phyloP scores from a whole-genome alignment of 2,329 filamentous ascomycete species.

The Aspergillus ruber region DNA sequence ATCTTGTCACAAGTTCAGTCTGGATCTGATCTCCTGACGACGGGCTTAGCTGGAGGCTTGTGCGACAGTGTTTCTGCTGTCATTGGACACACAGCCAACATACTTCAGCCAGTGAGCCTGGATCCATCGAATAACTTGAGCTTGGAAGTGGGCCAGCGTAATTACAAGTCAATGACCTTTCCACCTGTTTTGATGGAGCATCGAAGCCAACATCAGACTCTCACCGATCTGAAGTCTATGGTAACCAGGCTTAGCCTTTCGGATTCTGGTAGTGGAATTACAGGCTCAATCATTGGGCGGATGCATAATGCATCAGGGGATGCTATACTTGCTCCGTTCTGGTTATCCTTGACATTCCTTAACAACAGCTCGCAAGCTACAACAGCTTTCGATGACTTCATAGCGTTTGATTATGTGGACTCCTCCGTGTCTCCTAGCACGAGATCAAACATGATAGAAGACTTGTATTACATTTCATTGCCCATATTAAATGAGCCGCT shows the following conservation, averaged over 20 bases:
- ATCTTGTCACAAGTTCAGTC: conserved; percentile 59
- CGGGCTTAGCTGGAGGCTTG: conserved; percentile 48
- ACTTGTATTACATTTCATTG: conserved; percentile 39
- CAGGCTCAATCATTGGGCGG: conserved; percentile 59
- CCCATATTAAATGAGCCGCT: conserved; percentile 33
- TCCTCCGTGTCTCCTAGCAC: conserved; percentile 15
- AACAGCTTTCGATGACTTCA: conserved; percentile 58
- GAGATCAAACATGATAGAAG: conserved; percentile 35
- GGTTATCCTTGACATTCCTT: conserved; percentile 70
- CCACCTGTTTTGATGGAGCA: conserved; percentile 56
- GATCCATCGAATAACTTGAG: conserved; percentile 16
- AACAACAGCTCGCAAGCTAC: conserved; percentile 50
- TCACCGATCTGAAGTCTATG: conserved; percentile 55
- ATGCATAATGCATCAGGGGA: conserved; percentile 54
- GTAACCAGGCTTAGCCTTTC: conserved; percentile 51
- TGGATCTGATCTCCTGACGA: conserved; percentile 25
- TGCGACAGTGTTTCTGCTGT: conserved; percentile 63
- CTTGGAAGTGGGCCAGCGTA: conserved; percentile 20
- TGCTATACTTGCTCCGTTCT: conserved; percentile 64
- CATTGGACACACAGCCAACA: conserved; percentile 30
- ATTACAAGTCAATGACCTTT: conserved; percentile 40
- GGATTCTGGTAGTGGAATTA: conserved; percentile 45
- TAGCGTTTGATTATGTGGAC: conserved; percentile 48
- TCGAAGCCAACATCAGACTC: conserved; percentile 60
- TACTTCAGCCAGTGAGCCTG: conserved; percentile 22